A percentile compares a stretch with the other conserved stretches of the same genome.
These are phyloP conservation scores for Rhizopogon vesiculosus DNA, from an alignment of 768 basidiomycete genomes.

Conservation along the genomic window DNA sequence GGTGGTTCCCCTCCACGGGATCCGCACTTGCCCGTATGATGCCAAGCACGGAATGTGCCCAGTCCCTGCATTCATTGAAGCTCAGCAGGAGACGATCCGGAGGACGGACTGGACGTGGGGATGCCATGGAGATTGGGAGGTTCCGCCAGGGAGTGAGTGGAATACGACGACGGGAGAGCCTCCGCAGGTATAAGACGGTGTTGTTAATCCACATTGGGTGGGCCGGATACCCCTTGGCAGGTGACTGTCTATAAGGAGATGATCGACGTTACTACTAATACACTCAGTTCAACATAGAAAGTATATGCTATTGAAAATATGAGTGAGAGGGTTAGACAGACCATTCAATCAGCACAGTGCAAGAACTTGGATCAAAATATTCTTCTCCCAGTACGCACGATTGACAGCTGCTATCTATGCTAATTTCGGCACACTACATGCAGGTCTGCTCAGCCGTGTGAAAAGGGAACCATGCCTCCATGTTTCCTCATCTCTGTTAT, in stretches of 20 bases:
- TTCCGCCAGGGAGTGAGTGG: constrained; percentile 65
- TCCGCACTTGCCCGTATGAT: constrained; percentile 68
- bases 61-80: constrained; percentile 63
- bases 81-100: constrained; percentile 60
- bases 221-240: neutral
- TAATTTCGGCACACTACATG: neutral
- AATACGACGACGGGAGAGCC: constrained; percentile 18
- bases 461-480: neutral
- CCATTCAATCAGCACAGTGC: no score
- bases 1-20: constrained; percentile 72
- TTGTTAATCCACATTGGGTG: neutral
- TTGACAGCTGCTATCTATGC: neutral
- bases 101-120: constrained; percentile 71
- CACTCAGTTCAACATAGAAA: neutral
- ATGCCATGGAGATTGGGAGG: constrained; percentile 72
- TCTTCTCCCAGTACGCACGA: neutral
- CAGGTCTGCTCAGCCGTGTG: neutral
- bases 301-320: no score
- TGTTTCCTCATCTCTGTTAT: constrained; percentile 5
- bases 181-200: neutral
- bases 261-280: neutral
- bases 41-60: constrained; percentile 61
- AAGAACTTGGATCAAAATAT: neutral
- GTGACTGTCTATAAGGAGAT: neutral
- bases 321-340: no score